These are phyloP conservation scores for Clonostachys byssicola DNA, from an alignment of 2,329 filamentous ascomycete species.

Conservation along the genomic window DNA sequence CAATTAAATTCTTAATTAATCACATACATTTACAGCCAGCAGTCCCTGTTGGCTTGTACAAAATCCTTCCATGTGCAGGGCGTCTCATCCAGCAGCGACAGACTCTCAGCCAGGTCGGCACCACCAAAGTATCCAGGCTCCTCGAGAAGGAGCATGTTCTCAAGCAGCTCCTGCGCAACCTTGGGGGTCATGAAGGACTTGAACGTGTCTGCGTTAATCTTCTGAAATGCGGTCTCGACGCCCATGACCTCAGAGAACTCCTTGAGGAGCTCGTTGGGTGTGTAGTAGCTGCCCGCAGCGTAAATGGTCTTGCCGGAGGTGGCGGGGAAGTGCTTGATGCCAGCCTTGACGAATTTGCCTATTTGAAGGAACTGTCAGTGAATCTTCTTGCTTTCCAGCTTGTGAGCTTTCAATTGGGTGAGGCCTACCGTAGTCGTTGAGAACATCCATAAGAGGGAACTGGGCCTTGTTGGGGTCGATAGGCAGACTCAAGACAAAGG, in stretches of 20 bases:
- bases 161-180: slow-evolving; percentile 27
- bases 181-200: slow-evolving; percentile 21
- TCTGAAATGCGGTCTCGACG: slow-evolving; percentile 18
- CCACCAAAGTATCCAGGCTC: slow-evolving; percentile 34
- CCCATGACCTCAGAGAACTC: slow-evolving; percentile 27
- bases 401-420: slow-evolving; percentile 14
- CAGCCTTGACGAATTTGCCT: slow-evolving; percentile 28
- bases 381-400: slow-evolving; percentile 7
- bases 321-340: slow-evolving; percentile 18
- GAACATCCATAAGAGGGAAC: slow-evolving; percentile 30
- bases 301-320: slow-evolving; percentile 23
- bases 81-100: slow-evolving; percentile 24
- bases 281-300: slow-evolving; percentile 29
- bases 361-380: not conserved
- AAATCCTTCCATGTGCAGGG: slow-evolving; percentile 31
- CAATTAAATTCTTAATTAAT: not conserved
- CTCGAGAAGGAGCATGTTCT: slow-evolving; percentile 36
- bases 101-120: slow-evolving; percentile 21
- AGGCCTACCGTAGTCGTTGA: slow-evolving; percentile 33
- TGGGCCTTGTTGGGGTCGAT: slow-evolving; percentile 19
- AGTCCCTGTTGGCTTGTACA: slow-evolving; percentile 20
- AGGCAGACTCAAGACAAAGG: slow-evolving; percentile 19
- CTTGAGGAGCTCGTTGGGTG: slow-evolving; percentile 19
- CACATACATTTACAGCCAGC: slow-evolving; percentile 6
- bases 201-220: slow-evolving; percentile 25